Conservation (phyloP, 768 basidiomycete species). For the Rhodotorula graminis region DNA sequence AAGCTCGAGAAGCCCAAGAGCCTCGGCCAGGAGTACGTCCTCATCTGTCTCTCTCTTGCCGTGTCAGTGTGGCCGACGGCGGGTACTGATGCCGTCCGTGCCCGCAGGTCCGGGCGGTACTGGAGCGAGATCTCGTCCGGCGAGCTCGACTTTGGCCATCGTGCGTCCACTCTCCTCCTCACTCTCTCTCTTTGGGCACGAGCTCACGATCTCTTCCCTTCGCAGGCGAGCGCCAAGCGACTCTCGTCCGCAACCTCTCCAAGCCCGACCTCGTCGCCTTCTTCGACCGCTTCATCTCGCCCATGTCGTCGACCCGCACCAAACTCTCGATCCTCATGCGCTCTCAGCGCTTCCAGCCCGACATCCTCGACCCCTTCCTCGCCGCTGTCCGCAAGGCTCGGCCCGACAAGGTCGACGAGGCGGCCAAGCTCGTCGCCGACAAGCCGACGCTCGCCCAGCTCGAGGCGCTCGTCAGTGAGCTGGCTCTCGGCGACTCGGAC, state of each 20-base stretch:
- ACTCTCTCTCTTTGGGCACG: constrained; percentile 60
- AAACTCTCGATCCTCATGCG: constrained; percentile 82
- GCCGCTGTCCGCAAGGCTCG: neutral
- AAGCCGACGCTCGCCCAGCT: neutral
- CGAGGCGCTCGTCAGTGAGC: neutral
- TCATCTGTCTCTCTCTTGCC: constrained; percentile 24
- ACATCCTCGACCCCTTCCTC: neutral
- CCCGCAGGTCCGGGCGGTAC: constrained; percentile 67
- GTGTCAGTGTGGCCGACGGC: no score
- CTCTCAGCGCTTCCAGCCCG: constrained; percentile 56
- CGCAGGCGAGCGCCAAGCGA: constrained; percentile 78
- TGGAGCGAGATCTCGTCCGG: constrained; percentile 69
- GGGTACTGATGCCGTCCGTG: no score
- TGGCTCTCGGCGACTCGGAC: neutral
- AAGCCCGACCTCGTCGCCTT: constrained; percentile 69
- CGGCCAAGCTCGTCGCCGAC: neutral
- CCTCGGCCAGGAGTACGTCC: constrained; percentile 62
- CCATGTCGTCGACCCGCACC: constrained; percentile 59
- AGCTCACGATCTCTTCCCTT: constrained; percentile 61
- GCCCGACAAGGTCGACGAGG: neutral
- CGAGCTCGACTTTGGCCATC: constrained; percentile 76
- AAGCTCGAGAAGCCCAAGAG: constrained; percentile 86
- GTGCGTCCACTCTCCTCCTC: constrained; percentile 74
- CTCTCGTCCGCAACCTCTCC: constrained; percentile 59
- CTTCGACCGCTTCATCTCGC: constrained; percentile 66